Evolutionary conservation across 768 basidiomycete species (phyloP), one percentile per base, ranked within the genome.

Genomic region (Filobasidium wieringae): DNA sequence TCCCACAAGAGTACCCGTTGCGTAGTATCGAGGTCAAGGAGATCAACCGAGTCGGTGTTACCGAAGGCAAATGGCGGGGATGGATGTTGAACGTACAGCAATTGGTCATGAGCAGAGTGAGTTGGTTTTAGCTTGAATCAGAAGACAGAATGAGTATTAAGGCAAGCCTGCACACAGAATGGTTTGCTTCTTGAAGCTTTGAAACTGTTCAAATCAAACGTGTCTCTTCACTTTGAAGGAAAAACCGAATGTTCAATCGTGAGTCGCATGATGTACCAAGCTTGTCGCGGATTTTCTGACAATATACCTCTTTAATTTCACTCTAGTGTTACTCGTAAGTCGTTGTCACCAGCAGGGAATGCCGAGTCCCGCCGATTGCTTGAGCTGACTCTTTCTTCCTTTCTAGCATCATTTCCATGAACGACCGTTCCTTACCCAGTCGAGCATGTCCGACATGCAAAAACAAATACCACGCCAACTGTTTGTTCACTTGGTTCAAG

Each of bases 191-290:
- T 87, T 9, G 95, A 97, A 68, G 91, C 87, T 0, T 72, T 97
- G 19, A 79, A 80, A 5, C 76, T 93, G 58, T 97, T 96, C 80
- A 92, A 91, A 75, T 88, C 86, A 75, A 97, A 96, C 68, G 90
- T 92, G 41, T 79, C 82, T 0, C 79, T 87, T 19, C 89, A 97
- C 71, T 99, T 97, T 67, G 88, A 93, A 63, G 93, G 93, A 6
- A 86, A 91, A 70, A 87, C 87, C 2, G 90, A 93, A 65, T 99
- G 95, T 72, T 88, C 93, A 0, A 96, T 99, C 87, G 85, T 90
- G 66, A 68, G 85, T 19, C 31, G 27, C 22, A 4, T 11, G 5
- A 1, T 24, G 26, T n/a, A 29, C 9, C 22, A 1, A 5, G 26
- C 27, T 9, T 17, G 36, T 11, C 14, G 14, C n/a, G n/a, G n/a